Evolutionary conservation across 805 yeast genomes (phyloP).

Genomic region (Starmerella powellii): DNA sequence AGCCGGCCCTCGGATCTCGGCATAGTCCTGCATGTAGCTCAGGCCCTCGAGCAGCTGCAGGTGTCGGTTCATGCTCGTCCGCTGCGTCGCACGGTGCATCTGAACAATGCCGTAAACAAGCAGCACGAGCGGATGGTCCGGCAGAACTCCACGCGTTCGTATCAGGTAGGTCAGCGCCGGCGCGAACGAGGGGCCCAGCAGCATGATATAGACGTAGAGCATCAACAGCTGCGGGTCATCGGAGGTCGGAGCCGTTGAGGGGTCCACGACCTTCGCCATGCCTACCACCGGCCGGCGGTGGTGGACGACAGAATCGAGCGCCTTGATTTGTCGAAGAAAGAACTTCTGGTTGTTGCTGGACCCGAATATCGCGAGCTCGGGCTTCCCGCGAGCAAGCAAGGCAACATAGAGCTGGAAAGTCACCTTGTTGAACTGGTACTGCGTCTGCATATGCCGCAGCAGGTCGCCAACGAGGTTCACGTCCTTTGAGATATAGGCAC

Average conservation of each 20-base stretch:
- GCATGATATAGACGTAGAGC: slow-evolving; percentile 68
- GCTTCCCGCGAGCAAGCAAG: slow-evolving; percentile 49
- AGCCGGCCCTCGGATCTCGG: slow-evolving; percentile 34
- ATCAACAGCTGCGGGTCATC: slow-evolving; percentile 55
- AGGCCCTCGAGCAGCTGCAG: slow-evolving; percentile 80
- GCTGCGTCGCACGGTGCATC: slow-evolving; percentile 81
- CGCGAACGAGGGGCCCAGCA: slow-evolving; percentile 68
- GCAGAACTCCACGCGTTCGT: slow-evolving; percentile 54
- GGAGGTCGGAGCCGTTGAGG: slow-evolving; percentile 12
- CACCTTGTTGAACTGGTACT: slow-evolving; percentile 64
- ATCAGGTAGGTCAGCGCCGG: slow-evolving; percentile 70
- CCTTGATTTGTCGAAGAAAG: slow-evolving; percentile 78
- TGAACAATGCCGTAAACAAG: slow-evolving; percentile 67
- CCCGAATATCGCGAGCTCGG: slow-evolving; percentile 49
- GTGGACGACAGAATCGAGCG: slow-evolving; percentile 59
- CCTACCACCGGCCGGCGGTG: slow-evolving; percentile 48
- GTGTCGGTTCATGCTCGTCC: slow-evolving; percentile 76
- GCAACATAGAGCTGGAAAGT: slow-evolving; percentile 55
- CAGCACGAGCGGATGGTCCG: slow-evolving; percentile 68
- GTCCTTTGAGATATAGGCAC: slow-evolving; percentile 40
- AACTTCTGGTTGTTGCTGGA: slow-evolving; percentile 81
- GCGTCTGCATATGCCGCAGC: slow-evolving; percentile 51
- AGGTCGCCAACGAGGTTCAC: slow-evolving; percentile 42
- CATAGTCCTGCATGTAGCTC: slow-evolving; percentile 63
- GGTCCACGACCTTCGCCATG: slow-evolving; percentile 49